phyloP scores from a whole-genome alignment of 768 basidiomycete genomes.

The Pisolithus orientalis region DNA sequence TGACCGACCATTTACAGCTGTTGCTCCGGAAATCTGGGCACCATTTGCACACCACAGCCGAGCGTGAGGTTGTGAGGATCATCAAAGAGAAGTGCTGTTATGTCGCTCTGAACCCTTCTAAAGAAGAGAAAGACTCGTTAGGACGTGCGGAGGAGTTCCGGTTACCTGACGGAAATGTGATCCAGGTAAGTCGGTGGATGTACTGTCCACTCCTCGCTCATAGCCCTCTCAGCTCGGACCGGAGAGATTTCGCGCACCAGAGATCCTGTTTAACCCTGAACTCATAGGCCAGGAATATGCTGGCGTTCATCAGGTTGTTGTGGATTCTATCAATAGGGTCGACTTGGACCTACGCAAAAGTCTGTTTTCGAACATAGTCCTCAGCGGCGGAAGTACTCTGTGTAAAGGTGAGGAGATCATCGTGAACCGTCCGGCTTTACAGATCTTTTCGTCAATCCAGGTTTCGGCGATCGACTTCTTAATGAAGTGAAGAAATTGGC shows the following conservation, averaged over 20 bases:
- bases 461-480: conserved; percentile 92
- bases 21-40: conserved; percentile 92
- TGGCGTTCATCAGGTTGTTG: conserved; percentile 96
- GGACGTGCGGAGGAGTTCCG: conserved; percentile 83
- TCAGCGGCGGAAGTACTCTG: conserved; percentile 94
- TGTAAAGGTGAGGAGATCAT: conserved; percentile 64
- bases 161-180: conserved; percentile 90
- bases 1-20: conserved; percentile 93
- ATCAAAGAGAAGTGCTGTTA: conserved; percentile 99
- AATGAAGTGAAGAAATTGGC: conserved; percentile 97
- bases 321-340: conserved; percentile 95
- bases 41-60: conserved; percentile 93
- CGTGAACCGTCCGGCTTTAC: conserved; percentile 2
- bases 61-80: conserved; percentile 92
- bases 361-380: conserved; percentile 92
- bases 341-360: conserved; percentile 95
- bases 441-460: conserved; percentile 34
- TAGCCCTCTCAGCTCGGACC: conserved; percentile 64
- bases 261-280: conserved; percentile 97
- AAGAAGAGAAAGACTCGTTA: conserved; percentile 88
- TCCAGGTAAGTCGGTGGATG: conserved; percentile 56
- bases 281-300: conserved; percentile 93
- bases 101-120: conserved; percentile 83
- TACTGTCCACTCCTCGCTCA: conserved; percentile 6
- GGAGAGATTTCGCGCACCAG: conserved; percentile 95